phyloP scores from a whole-genome alignment of 2,329 filamentous ascomycete species.

The Moelleriella libera region DNA sequence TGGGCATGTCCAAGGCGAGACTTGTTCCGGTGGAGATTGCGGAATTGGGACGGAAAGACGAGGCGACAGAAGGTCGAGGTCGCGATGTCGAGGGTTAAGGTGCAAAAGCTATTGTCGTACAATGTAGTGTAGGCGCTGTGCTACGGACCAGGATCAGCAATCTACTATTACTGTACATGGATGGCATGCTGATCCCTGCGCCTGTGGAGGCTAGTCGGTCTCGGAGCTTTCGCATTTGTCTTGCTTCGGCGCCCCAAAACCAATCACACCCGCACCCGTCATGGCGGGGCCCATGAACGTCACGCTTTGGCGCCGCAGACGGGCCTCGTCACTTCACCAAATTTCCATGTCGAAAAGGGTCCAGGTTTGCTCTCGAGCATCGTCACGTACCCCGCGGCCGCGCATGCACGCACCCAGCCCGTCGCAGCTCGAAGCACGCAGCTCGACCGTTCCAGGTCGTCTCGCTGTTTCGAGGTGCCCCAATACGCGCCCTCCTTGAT shows the following conservation, averaged over 20 bases:
- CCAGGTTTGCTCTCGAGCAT: not conserved
- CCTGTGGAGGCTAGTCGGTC: no score
- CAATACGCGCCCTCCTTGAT: not conserved
- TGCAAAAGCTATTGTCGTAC: no score
- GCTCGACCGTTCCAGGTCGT: slow-evolving; percentile 19
- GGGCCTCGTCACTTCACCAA: no score
- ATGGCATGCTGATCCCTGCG: no score
- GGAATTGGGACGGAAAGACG: not conserved
- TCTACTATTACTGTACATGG: no score
- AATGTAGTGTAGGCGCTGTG: no score
- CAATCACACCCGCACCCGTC: not conserved
- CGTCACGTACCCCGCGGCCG: not conserved
- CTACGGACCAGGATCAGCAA: no score
- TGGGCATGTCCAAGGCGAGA: slow-evolving; percentile 3
- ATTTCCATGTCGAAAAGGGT: no score
- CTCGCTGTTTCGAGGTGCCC: slow-evolving; percentile 10
- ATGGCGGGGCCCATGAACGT: not conserved
- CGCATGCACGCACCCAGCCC: slow-evolving; percentile 3
- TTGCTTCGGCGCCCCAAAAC: not conserved
- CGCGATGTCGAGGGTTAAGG: not conserved
- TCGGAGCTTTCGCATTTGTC: no score
- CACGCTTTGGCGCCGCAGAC: no score
- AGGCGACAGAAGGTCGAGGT: not conserved
- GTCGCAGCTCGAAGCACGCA: slow-evolving; percentile 17
- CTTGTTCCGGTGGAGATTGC: not conserved